Conservation (phyloP, 306 rosid species). For the Castanospermum australe region DNA sequence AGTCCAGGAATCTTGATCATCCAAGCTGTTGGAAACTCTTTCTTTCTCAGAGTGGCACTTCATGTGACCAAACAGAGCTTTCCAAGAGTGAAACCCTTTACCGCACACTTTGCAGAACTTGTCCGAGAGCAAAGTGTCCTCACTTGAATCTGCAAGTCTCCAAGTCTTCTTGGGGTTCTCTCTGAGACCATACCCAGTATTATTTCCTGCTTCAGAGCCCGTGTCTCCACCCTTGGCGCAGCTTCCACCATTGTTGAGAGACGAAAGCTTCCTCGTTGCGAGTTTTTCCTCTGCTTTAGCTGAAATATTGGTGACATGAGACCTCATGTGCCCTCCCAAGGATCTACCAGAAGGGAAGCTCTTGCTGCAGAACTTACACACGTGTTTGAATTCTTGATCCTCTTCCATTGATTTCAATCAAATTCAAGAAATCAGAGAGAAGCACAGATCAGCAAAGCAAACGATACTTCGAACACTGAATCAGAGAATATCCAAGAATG, state of each 20-base stretch:
- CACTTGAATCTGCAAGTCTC: constrained; percentile 39
- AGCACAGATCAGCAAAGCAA: constrained; percentile 12
- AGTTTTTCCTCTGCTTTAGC: constrained; percentile 27
- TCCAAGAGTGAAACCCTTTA: constrained; percentile 57
- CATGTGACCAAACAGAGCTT: constrained; percentile 65
- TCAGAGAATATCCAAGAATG: constrained; percentile 23
- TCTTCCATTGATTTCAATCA: constrained; percentile 37
- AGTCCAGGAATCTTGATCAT: constrained; percentile 52
- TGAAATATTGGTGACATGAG: constrained; percentile 44
- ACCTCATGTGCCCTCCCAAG: constrained; percentile 80
- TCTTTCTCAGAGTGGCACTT: constrained; percentile 62
- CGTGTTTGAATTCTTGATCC: constrained; percentile 37
- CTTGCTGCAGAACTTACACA: constrained; percentile 61
- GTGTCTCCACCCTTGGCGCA: background rate
- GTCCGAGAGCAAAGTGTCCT: constrained; percentile 24
- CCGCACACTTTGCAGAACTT: constrained; percentile 65
- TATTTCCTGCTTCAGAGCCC: constrained; percentile 17
- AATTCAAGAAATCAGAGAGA: background rate
- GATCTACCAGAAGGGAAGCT: constrained; percentile 66
- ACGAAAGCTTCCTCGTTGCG: constrained; percentile 21
- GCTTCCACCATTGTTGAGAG: constrained; percentile 27
- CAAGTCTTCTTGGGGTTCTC: constrained; percentile 59
- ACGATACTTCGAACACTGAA: constrained; percentile 1
- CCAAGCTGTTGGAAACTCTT: constrained; percentile 27
- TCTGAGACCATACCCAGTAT: constrained; percentile 53